Conservation (phyloP, 176 grass and related monocot species). For the Areca catechu region DNA sequence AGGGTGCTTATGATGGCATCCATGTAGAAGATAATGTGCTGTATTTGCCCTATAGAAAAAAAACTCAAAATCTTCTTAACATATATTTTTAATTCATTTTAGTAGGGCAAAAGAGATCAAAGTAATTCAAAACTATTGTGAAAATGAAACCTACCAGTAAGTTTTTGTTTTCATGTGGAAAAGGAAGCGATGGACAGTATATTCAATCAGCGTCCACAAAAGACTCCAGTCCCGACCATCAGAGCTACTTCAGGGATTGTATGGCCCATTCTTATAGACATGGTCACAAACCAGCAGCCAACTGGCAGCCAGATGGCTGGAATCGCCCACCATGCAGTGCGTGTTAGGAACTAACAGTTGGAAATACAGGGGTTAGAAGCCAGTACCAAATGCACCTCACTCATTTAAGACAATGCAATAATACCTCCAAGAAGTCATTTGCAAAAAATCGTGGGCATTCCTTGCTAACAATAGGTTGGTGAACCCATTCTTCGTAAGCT, state of each 20-base stretch:
- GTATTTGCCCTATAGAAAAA: slow-evolving; percentile 68
- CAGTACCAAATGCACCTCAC: neutral
- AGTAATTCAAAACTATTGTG: too few species aligned
- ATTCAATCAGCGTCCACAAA: slow-evolving; percentile 91
- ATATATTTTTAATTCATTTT: slow-evolving; percentile 3
- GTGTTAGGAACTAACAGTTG: slow-evolving; percentile 57
- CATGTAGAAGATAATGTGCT: slow-evolving; percentile 77
- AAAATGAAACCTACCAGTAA: slow-evolving; percentile 43
- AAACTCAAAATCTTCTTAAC: slow-evolving; percentile 4
- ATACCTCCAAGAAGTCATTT: slow-evolving; percentile 72
- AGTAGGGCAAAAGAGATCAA: too few species aligned
- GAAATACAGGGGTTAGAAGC: slow-evolving; percentile 2
- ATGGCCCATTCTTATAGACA: slow-evolving; percentile 55
- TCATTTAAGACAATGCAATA: too few species aligned
- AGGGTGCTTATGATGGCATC: slow-evolving; percentile 94
- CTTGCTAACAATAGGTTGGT: slow-evolving; percentile 85
- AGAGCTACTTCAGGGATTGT: slow-evolving; percentile 35
- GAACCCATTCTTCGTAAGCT: slow-evolving; percentile 90
- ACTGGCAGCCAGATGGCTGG: slow-evolving; percentile 84
- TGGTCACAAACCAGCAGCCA: slow-evolving; percentile 45
- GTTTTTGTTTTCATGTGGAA: slow-evolving; percentile 77
- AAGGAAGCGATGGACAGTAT: slow-evolving; percentile 81
- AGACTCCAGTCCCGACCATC: slow-evolving; percentile 44
- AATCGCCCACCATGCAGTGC: slow-evolving; percentile 78
- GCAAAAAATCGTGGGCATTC: slow-evolving; percentile 68